phyloP scores from a whole-genome alignment of 768 basidiomycete species.

The Russula virescens region DNA sequence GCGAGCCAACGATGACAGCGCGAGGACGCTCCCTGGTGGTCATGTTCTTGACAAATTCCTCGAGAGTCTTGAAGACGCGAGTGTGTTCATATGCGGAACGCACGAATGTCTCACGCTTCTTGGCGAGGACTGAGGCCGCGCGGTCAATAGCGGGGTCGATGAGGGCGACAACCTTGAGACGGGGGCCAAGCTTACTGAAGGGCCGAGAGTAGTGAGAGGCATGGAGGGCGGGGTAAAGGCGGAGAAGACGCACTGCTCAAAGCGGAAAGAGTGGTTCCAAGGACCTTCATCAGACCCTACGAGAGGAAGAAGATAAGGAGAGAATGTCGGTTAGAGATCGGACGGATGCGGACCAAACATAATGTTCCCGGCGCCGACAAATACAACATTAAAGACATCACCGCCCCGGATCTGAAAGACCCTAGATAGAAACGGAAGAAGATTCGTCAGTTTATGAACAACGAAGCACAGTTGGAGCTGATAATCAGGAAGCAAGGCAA shows the following conservation, averaged over 20 bases:
- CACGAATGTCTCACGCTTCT: slow-evolving; percentile 92
- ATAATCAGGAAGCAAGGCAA: slow-evolving; percentile 9
- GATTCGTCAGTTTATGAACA: slow-evolving; percentile 19
- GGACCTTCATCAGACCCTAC: slow-evolving; percentile 82
- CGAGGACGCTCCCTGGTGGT: slow-evolving; percentile 60
- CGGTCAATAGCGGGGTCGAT: slow-evolving; percentile 88
- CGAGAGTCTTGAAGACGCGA: slow-evolving; percentile 74
- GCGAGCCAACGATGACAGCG: slow-evolving; percentile 84
- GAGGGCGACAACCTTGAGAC: slow-evolving; percentile 92
- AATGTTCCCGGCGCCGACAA: slow-evolving; percentile 95
- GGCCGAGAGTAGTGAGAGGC: slow-evolving; percentile 14
- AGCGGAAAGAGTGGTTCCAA: slow-evolving; percentile 90
- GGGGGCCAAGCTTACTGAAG: slow-evolving; percentile 83
- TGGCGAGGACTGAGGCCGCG: slow-evolving; percentile 70
- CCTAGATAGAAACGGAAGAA: slow-evolving; percentile 27
- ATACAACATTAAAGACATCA: slow-evolving; percentile 88
- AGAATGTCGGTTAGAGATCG: slow-evolving; percentile 2
- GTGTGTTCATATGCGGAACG: slow-evolving; percentile 90
- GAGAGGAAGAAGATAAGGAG: slow-evolving; percentile 5
- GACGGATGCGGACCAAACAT: slow-evolving; percentile 73
- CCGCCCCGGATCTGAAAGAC: slow-evolving; percentile 50
- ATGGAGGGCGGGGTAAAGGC: slow-evolving; percentile 3
- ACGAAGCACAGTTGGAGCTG: slow-evolving; percentile 13
- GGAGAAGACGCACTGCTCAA: slow-evolving; percentile 62
- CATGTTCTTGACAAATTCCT: slow-evolving; percentile 76